These are phyloP conservation scores for Colletotrichum paranaense DNA, from an alignment of 2,329 filamentous ascomycete genomes.

Conservation along the genomic window DNA sequence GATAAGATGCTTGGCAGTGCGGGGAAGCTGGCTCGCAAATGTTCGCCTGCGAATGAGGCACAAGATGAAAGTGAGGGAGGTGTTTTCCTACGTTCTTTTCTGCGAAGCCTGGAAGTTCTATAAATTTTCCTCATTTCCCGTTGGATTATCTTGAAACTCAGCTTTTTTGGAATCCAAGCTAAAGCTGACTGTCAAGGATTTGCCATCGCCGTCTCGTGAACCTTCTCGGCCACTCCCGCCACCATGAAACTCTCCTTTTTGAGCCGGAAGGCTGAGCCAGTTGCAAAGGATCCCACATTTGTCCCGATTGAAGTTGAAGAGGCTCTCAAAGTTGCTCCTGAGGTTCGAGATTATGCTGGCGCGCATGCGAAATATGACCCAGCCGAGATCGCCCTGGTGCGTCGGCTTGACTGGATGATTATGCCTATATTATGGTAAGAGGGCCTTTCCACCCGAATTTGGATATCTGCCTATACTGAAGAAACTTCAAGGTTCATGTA, in stretches of 20 bases:
- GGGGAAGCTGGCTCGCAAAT: background rate
- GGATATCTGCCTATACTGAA: constrained; percentile 20
- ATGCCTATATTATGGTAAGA: constrained; percentile 52
- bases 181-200: background rate
- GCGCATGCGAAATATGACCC: constrained; percentile 45
- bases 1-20: background rate
- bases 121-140: background rate
- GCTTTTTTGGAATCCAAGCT: accelerated
- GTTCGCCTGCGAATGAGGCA: background rate
- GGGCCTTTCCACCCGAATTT: constrained; percentile 48
- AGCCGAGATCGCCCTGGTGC: constrained; percentile 48
- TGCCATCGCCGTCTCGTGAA: background rate
- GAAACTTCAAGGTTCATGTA: constrained; percentile 45
- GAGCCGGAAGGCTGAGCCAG: background rate
- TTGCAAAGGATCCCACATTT: background rate
- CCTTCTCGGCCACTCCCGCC: background rate
- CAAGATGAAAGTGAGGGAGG: no score
- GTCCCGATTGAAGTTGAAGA: background rate
- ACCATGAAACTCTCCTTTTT: background rate
- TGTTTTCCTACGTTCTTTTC: background rate
- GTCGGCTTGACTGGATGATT: constrained; percentile 49
- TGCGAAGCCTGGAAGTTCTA: background rate
- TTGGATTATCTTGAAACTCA: accelerated
- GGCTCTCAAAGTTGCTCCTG: background rate
- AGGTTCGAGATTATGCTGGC: constrained; percentile 43